phyloP scores from a whole-genome alignment of 106 monocot species.

The Platanthera guangdongensis region DNA sequence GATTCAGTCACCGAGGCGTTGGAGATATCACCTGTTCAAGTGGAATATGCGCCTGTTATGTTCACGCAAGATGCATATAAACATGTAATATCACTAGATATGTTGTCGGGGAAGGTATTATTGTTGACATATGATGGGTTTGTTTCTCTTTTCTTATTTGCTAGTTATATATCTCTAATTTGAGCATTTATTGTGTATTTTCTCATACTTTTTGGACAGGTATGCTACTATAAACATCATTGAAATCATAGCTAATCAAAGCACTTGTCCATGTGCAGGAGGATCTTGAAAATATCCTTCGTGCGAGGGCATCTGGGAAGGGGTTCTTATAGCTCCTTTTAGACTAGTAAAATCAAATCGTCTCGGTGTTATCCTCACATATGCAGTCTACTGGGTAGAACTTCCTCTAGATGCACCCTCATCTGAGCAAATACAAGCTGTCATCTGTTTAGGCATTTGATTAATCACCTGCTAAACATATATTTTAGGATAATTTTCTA shows the following conservation, averaged over 20 bases:
- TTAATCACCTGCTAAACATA: background rate
- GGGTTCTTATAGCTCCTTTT: constrained; percentile 89
- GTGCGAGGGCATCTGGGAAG: constrained; percentile 81
- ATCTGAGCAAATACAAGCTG: constrained; percentile 49
- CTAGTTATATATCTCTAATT: background rate
- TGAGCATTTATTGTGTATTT: background rate
- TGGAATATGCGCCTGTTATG: constrained; percentile 92
- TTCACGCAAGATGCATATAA: constrained; percentile 84
- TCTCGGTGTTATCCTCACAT: constrained; percentile 90
- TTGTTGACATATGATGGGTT: background rate
- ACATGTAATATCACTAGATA: constrained; percentile 83
- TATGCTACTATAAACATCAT: background rate
- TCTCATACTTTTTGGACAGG: background rate
- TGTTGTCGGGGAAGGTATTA: constrained; percentile 83
- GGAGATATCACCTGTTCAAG: constrained; percentile 44
- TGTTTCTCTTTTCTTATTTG: background rate
- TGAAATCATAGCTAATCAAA: background rate
- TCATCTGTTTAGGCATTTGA: constrained; percentile 61
- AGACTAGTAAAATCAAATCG: constrained; percentile 72
- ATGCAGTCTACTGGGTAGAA: constrained; percentile 77
- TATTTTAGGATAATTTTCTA: background rate
- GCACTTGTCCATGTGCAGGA: constrained; percentile 54
- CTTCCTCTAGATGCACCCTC: constrained; percentile 74
- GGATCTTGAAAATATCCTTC: constrained; percentile 78
- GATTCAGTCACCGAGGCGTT: constrained; percentile 29